Base-by-base conservation (phyloP, 179 eudicot genomes). In the Nepenthes alata region DNA sequence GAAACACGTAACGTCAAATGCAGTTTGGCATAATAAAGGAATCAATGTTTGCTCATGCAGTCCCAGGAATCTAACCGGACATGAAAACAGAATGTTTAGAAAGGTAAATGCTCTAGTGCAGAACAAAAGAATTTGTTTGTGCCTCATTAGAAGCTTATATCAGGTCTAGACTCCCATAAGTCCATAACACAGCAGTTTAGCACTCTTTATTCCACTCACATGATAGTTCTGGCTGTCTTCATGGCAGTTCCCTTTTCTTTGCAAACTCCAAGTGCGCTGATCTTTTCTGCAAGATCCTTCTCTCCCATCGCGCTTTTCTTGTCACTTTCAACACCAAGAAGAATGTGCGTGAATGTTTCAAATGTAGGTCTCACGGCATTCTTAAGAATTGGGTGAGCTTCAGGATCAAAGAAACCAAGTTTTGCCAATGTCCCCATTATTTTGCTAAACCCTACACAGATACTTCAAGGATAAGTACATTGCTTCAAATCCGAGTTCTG, bases 391-490 rank as follows among this genome's bases (percentile, higher is more conserved):
- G 68, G 76, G 55, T 62, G 78, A 58, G 62, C 63, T 73, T 89
- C 87, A 1, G 74, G 56, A 67, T 76, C 63, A 35, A 93, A 83
- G 77, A 93, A 80, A 65, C 98, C 98, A 57, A 87, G 79, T 67
- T 79, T 87, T 64, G 93, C 80, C 58, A 93, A 53, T 15, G 95
- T 83, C 37, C 78, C 95, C 97, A 93, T 93, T 77, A 85, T 79
- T 69, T 80, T 77, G 64, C 90, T 71, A 72, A 93, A 93, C 67
- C 98, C 98, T 93, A 66, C 74, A 72, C 35, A 39, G 37, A 56
- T 54, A 16, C 58, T 55, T 9, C 60, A 51, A 1, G n/a, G 56
- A 34, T 16, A 53, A 61, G 35, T 61, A 57, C 25, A 2, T 37
- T n/a, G 38, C 10, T 16, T 34, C 35, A 39, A 49, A 52, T 12